Conservation (phyloP, 441 rosid genomes). For the Populus hybrid region DNA sequence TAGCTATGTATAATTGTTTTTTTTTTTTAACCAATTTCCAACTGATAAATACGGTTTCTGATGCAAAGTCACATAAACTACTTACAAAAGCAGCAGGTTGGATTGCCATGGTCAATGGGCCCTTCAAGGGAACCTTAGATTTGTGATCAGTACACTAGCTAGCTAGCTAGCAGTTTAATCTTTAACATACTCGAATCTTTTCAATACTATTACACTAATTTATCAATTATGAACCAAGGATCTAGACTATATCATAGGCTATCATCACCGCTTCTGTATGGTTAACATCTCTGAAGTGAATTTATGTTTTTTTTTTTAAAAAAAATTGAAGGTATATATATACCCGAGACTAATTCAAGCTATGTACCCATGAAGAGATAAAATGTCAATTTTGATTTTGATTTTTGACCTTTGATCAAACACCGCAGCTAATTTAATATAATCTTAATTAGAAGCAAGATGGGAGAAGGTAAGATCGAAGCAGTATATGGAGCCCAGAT, state of each 20-base stretch:
- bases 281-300: no score
- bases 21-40: slow-evolving; percentile 1
- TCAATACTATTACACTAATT: background rate
- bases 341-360: background rate
- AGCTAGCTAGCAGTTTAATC: background rate
- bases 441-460: background rate
- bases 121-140: slow-evolving; percentile 10
- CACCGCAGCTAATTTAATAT: background rate
- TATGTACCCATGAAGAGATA: slow-evolving; percentile 3
- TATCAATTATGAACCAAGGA: background rate
- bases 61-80: slow-evolving; percentile 14
- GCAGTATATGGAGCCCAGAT: background rate
- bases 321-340: background rate
- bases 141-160: slow-evolving; percentile 3
- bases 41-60: background rate
- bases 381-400: background rate
- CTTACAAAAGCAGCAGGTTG: slow-evolving; percentile 12
- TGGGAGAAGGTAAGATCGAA: background rate
- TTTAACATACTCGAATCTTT: slow-evolving; percentile 9
- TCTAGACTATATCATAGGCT: background rate
- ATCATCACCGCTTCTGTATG: no score
- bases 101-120: slow-evolving; percentile 15
- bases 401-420: background rate
- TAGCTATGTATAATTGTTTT: background rate
- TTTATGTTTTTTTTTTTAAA: no score